Conservation (phyloP, 2,329 filamentous ascomycete genomes). For the Diplodia intermedia region DNA sequence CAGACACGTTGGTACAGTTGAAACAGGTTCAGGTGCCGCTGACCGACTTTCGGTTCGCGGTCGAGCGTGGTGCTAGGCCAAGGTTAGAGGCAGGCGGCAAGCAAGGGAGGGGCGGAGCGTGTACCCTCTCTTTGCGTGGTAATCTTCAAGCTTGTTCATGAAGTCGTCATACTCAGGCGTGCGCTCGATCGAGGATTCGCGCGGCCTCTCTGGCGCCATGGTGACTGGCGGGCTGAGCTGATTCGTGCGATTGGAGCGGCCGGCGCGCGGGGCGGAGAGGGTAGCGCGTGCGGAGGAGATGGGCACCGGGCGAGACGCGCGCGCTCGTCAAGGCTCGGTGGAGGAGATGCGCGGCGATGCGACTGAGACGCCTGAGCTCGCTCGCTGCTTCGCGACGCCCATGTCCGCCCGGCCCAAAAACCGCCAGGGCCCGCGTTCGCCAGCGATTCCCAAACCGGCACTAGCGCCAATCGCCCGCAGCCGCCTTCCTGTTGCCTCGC, state of each 20-base stretch:
- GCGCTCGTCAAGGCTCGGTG: constrained; percentile 29
- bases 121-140: constrained; percentile 77
- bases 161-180: constrained; percentile 77
- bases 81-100: constrained; percentile 33
- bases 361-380: constrained; percentile 30
- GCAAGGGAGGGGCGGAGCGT: constrained; percentile 34
- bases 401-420: constrained; percentile 18
- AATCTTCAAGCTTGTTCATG: constrained; percentile 73
- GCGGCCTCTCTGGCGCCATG: constrained; percentile 54
- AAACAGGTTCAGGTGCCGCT: constrained; percentile 76
- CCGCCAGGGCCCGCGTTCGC: constrained; percentile 30
- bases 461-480: constrained; percentile 41
- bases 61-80: constrained; percentile 71
- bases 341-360: constrained; percentile 29
- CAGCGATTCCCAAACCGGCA: constrained; percentile 45
- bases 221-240: constrained; percentile 34
- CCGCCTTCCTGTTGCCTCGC: constrained; percentile 5
- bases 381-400: constrained; percentile 23
- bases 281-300: constrained; percentile 15
- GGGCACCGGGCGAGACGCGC: constrained; percentile 31
- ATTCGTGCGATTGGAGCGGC: constrained; percentile 11
- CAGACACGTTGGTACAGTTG: constrained; percentile 81
- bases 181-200: constrained; percentile 56
- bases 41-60: constrained; percentile 79
- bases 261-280: constrained; percentile 6